Evolutionary conservation across 331 rosid genomes (phyloP), one percentile per base, ranked within the genome.

Genomic region (Malus hybrid): DNA sequence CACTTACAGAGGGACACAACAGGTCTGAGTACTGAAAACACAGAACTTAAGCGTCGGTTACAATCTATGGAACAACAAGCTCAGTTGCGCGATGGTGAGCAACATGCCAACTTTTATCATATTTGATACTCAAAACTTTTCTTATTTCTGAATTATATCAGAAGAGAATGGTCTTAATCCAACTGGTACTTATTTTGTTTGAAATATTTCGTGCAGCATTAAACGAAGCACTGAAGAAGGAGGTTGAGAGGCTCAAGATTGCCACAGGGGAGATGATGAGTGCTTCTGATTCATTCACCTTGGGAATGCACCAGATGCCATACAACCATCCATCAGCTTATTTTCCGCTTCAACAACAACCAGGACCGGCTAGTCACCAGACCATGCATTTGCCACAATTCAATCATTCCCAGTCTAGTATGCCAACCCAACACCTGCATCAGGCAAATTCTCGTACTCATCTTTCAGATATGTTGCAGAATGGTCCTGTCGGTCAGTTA

Each of bases 61-160:
- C 97, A 92, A 82, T 90, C 96, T 79, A 92, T 95, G 99, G 99
- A 95, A 74, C 99, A 95, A 85, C 99, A 95, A 70, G 99, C 97
- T 65, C 97, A 92, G 76, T 87, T 95, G 81, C 96, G 97, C 20
- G 97, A 95, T 73, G 97, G 99, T 95, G 85, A 54, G 69, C 69
- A 68, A 27, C 67, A 60, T 69, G 50, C 77, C 42, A 44, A 48
- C 65, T 80, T 67, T 16, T 71, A 22, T 39, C 36, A 34, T 60
- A 20, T 44, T 42, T 32, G 27, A 32, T 36, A 6, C 60, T 31
- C 32, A 15, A 34, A 20, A 12, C 27, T 34, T 11, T 27, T 39
- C 15, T 39, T 32, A 2, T 73, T 44, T 61, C 52, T n/a, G n/a
- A 18, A 34, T 34, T 20, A 33, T 24, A 64, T 71, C 7, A 12